Evolutionary conservation across 2,329 filamentous ascomycete species (phyloP).

Genomic region (Venturia nashicola): DNA sequence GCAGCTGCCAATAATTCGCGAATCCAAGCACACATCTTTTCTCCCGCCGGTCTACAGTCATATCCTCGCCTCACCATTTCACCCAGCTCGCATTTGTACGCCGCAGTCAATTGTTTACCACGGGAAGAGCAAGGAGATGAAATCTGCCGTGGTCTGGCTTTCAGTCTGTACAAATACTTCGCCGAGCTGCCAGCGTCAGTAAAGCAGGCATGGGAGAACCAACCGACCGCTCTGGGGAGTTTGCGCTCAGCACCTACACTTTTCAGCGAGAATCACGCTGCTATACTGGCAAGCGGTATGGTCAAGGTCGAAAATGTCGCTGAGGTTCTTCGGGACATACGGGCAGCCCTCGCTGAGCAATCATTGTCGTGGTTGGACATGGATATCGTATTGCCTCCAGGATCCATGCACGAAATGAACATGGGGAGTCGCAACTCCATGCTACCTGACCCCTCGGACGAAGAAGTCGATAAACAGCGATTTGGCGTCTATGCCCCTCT

Average conservation of each 20-base stretch:
- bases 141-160: conserved; percentile 78
- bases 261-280: conserved; percentile 87
- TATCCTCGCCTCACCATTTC: conserved; percentile 88
- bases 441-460: conserved; percentile 47
- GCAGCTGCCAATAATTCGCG: conserved; percentile 72
- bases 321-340: conserved; percentile 61
- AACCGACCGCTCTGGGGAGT: conserved; percentile 38
- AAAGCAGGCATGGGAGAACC: conserved; percentile 54
- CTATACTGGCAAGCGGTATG: conserved; percentile 78
- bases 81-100: conserved; percentile 82
- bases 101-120: conserved; percentile 78
- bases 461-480: conserved; percentile 54
- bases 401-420: conserved; percentile 43
- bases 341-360: conserved; percentile 67
- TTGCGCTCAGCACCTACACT: conserved; percentile 55
- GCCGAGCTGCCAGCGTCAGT: conserved; percentile 67
- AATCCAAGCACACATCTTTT: conserved; percentile 88
- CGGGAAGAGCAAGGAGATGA: conserved; percentile 94
- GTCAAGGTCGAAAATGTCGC: conserved; percentile 63
- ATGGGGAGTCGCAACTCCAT: conserved; percentile 38
- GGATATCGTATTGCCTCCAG: conserved; percentile 73
- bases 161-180: conserved; percentile 91
- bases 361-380: conserved; percentile 76
- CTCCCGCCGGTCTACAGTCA: conserved; percentile 75
- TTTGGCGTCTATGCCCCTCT: conserved; percentile 70